phyloP scores from a whole-genome alignment of 1,284 basidiomycete genomes.

The Takashimella tepidaria region DNA sequence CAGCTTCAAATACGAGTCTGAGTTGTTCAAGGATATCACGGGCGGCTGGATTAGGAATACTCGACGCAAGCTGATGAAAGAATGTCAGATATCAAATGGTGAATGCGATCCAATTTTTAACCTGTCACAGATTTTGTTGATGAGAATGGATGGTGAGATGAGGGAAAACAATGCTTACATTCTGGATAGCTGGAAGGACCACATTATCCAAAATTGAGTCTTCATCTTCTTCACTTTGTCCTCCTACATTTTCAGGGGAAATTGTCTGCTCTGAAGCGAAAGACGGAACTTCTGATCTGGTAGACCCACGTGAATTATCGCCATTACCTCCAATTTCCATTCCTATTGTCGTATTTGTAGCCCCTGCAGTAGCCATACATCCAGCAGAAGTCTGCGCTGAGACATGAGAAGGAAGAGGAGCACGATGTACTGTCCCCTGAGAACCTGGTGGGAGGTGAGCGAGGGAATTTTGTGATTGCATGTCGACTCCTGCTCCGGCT shows the following conservation, averaged over 20 bases:
- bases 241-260: neutral
- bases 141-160: neutral
- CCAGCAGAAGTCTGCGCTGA: too few relatives aligned
- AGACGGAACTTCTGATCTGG: neutral
- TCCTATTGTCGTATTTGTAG: too few relatives aligned
- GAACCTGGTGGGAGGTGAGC: neutral
- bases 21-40: slow-evolving; percentile 73
- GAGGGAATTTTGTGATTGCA: too few relatives aligned
- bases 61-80: slow-evolving; percentile 66
- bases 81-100: slow-evolving; percentile 1
- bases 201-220: slow-evolving; percentile 93
- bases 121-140: too few relatives aligned
- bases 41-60: slow-evolving; percentile 81
- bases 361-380: too few relatives aligned
- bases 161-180: slow-evolving; percentile 55
- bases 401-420: too few relatives aligned
- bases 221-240: slow-evolving; percentile 56
- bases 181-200: slow-evolving; percentile 83
- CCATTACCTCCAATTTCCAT: neutral
- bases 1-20: slow-evolving; percentile 83
- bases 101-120: too few relatives aligned
- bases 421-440: neutral
- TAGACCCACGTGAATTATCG: too few relatives aligned
- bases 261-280: neutral
- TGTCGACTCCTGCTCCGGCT: too few relatives aligned